Evolutionary conservation across 2,329 filamentous ascomycete genomes (phyloP), one percentile per base, ranked within the genome.

Genomic region (Cercospora sesami): DNA sequence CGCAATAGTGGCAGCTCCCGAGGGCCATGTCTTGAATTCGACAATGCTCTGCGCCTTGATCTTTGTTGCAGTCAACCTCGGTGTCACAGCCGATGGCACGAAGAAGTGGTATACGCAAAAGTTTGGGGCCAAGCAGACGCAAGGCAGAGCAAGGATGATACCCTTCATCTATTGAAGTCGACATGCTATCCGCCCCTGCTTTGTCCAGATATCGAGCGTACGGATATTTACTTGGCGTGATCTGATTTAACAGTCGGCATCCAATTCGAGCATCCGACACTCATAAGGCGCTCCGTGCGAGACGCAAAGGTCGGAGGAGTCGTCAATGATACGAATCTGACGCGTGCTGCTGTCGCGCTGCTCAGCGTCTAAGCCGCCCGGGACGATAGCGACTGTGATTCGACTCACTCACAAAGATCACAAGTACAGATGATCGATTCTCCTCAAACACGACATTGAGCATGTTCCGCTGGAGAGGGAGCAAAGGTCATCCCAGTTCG

Each of bases 31-130:
- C 65, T 78, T 92, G 67, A 97, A 97, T 79, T 86, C 82, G 77
- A 94, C 94, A 0, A 78, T 97, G 53, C 75, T 91, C 39, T 87
- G 87, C 65, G 92, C 87, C 5, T 75, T 91, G 48, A 74, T 88
- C 4, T 96, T 98, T 77, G 91, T 96, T 31, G 83, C 83, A 6
- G 85, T 89, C 62, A 97, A 97, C 78, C 85, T 98, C 28, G 92
- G 90, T 14, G 86, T 93, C 23, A 97, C 94, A 6, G 94, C 95
- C 4, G 81, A 86, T 48, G 90, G 87, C 23, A 97, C 92, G 9
- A 91, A 88, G 77, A 81, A 84, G 73, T 98, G 93, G 93, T 96
- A 96, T 81, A 81, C 81, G 70, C 80, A 84, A 23, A 93, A 89
- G 75, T 97, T 97, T 78, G 92, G 92, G 9, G 78, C 79, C 59